Conservation (phyloP, 441 rosid genomes). For the Iberis amara region DNA sequence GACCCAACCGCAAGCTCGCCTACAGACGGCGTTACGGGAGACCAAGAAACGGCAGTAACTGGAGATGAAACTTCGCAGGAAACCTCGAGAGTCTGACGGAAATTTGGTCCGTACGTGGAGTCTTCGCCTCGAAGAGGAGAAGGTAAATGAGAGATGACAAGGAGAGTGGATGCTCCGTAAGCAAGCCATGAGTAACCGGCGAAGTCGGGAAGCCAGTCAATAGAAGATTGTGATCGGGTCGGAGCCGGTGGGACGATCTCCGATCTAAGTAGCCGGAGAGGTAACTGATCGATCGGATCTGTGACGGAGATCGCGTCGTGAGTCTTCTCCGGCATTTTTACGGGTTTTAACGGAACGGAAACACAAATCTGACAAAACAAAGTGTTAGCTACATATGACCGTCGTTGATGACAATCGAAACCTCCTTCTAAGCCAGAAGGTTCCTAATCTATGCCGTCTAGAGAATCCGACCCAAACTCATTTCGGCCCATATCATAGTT, state of each 20-base stretch:
- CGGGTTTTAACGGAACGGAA: constrained; percentile 23
- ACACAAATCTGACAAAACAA: constrained; percentile 2
- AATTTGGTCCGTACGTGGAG: constrained; percentile 49
- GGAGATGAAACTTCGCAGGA: constrained; percentile 40
- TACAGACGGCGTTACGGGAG: constrained; percentile 58
- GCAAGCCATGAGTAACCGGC: constrained; percentile 92
- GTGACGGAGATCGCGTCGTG: constrained; percentile 28
- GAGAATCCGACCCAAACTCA: no score
- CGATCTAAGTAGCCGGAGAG: constrained; percentile 55
- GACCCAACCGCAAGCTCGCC: constrained; percentile 87
- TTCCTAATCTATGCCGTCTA: no score
- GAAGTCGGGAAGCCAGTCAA: constrained; percentile 88
- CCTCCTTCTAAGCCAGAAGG: no score
- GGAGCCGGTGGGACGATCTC: constrained; percentile 74
- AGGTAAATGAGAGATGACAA: constrained; percentile 85
- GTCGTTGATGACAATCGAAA: no score
- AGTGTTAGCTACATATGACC: no score
- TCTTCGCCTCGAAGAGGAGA: constrained; percentile 69
- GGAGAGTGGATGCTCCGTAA: constrained; percentile 85
- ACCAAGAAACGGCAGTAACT: constrained; percentile 73
- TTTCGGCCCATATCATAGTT: no score
- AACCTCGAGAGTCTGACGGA: constrained; percentile 76
- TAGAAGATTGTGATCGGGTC: constrained; percentile 49
- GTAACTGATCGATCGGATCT: constrained; percentile 52
- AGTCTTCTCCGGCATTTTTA: constrained; percentile 39